A percentile compares a stretch with the other conserved stretches of the same genome.
Conservation (phyloP, 805 yeast genomes). For the Candida broadrunensis region DNA sequence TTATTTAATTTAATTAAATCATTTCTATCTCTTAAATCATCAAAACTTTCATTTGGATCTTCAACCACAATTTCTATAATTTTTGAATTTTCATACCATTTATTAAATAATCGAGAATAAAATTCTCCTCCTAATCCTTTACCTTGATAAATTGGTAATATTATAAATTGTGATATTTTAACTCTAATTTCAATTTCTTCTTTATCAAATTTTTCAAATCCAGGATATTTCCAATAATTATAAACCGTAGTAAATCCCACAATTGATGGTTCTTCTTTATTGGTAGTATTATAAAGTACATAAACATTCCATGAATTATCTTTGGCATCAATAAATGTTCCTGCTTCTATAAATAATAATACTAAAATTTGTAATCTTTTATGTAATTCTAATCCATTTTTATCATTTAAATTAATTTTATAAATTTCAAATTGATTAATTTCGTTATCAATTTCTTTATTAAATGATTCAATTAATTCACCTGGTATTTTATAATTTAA, state of each 20-base stretch:
- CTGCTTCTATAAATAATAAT: constrained; percentile 88
- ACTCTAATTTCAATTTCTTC: constrained; percentile 45
- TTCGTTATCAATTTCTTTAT: constrained; percentile 27
- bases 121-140: constrained; percentile 67
- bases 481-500: constrained; percentile 43
- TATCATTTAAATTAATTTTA: constrained; percentile 42
- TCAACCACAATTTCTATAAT: constrained; percentile 82
- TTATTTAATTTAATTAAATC: constrained; percentile 50
- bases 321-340: constrained; percentile 73
- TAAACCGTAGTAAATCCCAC: constrained; percentile 84
- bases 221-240: constrained; percentile 74
- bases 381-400: constrained; percentile 51
- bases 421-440: constrained; percentile 45
- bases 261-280: constrained; percentile 38
- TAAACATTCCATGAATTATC: constrained; percentile 84
- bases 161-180: constrained; percentile 83
- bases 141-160: constrained; percentile 82
- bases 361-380: constrained; percentile 75
- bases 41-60: constrained; percentile 92
- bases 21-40: constrained; percentile 80
- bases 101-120: constrained; percentile 52
- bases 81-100: constrained; percentile 51
- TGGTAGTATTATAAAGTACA: constrained; percentile 38
- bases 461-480: constrained; percentile 19
- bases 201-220: constrained; percentile 49